A percentile compares a stretch with the other conserved stretches of the same genome.
phyloP scores from a whole-genome alignment of 495 filamentous ascomycete genomes.

The Hyaloscypha finlandica region DNA sequence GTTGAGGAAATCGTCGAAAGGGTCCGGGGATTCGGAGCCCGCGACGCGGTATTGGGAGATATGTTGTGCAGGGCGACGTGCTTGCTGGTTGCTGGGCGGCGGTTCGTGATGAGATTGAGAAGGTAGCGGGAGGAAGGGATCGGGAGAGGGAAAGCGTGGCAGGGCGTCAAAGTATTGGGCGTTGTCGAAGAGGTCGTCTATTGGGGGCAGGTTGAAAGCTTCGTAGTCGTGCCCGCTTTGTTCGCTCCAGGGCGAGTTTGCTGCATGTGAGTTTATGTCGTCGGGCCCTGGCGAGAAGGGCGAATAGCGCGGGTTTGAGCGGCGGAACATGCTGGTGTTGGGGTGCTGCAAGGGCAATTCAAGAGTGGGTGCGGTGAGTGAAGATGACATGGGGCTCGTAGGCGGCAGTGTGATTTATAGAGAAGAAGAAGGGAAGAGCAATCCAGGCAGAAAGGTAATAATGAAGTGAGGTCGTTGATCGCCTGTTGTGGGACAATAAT shows the following conservation, averaged over 20 bases:
- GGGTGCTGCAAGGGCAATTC: neutral
- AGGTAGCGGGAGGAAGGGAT: neutral
- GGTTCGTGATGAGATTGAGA: neutral
- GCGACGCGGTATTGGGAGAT: conserved; percentile 9
- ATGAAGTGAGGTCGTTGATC: conserved; percentile 10
- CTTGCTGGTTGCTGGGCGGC: conserved; percentile 25
- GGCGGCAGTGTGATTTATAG: neutral
- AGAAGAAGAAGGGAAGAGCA: neutral
- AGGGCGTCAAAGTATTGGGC: conserved; percentile 3
- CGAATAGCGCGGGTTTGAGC: neutral
- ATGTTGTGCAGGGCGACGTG: conserved; percentile 1
- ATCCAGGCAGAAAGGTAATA: neutral
- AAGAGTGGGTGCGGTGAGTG: neutral
- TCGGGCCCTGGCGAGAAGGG: conserved; percentile 2
- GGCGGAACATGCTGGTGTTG: neutral
- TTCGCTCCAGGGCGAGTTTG: conserved; percentile 12
- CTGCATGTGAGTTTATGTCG: conserved; percentile 1
- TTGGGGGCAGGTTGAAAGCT: conserved; percentile 16
- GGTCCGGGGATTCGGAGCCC: conserved; percentile 25
- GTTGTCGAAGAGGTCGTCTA: neutral
- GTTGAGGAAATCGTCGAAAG: conserved; percentile 23
- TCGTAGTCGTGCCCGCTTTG: neutral
- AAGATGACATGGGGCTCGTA: neutral
- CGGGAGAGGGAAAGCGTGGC: conserved; percentile 6
- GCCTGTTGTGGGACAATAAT: neutral